These are phyloP conservation scores for Mycena haematopus DNA, from an alignment of 768 basidiomycete species.

Conservation along the genomic window DNA sequence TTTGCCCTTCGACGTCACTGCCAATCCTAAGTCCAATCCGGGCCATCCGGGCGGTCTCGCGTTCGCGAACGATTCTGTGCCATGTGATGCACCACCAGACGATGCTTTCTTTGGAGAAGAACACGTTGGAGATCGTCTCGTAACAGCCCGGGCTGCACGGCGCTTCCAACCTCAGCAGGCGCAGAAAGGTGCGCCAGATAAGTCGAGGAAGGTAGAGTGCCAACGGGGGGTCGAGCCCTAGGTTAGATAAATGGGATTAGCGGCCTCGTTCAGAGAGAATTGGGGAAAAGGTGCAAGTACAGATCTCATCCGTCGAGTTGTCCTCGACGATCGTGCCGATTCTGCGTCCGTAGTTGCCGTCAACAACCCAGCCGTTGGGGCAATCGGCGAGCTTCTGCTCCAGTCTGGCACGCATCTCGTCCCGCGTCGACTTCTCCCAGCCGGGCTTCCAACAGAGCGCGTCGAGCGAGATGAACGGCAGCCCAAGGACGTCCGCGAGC, in stretches of 20 bases:
- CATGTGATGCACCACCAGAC: constrained; percentile 59
- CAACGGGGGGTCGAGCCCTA: constrained; percentile 76
- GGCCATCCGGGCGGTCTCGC: constrained; percentile 37
- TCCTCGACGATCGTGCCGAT: constrained; percentile 43
- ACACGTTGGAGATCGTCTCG: constrained; percentile 46
- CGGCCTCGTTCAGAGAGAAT: background rate
- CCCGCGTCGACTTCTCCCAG: no score
- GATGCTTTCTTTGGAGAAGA: constrained; percentile 55
- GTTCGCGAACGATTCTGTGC: constrained; percentile 40
- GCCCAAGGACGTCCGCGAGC: no score
- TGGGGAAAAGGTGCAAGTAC: constrained; percentile 42
- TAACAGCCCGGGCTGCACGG: constrained; percentile 58
- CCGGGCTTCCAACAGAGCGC: no score
- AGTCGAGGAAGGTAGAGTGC: constrained; percentile 65
- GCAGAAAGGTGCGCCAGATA: constrained; percentile 56
- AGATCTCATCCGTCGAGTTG: constrained; percentile 57
- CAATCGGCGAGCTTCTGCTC: no score
- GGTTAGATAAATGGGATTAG: background rate
- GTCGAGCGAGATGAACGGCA: no score
- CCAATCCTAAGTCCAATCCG: constrained; percentile 44
- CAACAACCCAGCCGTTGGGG: constrained; percentile 57
- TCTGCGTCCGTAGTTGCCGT: constrained; percentile 49
- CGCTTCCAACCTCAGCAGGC: constrained; percentile 42
- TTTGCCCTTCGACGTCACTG: constrained; percentile 35
- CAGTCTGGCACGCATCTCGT: no score